Percentiles rank a stretch among this genome's conserved stretches.
Conservation (phyloP, 148 eudicot genomes). For the Rhododendron williamsianum region DNA sequence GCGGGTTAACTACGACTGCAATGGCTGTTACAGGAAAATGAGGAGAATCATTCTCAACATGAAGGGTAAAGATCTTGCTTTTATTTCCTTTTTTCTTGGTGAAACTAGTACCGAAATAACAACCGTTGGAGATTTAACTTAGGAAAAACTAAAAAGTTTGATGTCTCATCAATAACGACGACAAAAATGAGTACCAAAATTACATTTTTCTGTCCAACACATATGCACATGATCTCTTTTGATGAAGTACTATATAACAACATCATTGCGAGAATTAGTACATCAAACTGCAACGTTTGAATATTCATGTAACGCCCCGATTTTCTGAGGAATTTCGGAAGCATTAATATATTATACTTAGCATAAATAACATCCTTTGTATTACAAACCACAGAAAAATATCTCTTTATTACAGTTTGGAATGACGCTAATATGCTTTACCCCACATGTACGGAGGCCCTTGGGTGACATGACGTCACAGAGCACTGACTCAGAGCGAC, state of each 20-base stretch:
- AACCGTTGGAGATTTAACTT: neutral
- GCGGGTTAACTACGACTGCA: slow-evolving; percentile 47
- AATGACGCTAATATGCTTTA: no score
- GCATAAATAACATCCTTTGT: no score
- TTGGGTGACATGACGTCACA: no score
- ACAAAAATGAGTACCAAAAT: neutral
- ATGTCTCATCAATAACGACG: neutral
- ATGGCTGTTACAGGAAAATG: slow-evolving; percentile 41
- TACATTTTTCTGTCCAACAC: neutral
- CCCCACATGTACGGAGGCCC: no score
- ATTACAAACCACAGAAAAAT: no score
- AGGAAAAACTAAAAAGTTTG: neutral
- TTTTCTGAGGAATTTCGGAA: no score
- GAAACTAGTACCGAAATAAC: neutral
- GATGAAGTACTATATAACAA: neutral
- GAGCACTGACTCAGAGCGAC: no score
- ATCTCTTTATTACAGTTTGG: no score
- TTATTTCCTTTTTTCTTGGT: neutral
- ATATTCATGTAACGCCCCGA: no score
- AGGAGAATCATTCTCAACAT: slow-evolving; percentile 36
- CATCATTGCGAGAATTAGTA: neutral
- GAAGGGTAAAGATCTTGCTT: slow-evolving; percentile 30
- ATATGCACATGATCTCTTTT: neutral
- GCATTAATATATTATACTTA: no score
- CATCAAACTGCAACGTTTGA: neutral